Percentiles rank a stretch among this genome's conserved stretches.
phyloP scores from a whole-genome alignment of 2,329 filamentous ascomycete genomes.

The Claviceps pazoutovae region DNA sequence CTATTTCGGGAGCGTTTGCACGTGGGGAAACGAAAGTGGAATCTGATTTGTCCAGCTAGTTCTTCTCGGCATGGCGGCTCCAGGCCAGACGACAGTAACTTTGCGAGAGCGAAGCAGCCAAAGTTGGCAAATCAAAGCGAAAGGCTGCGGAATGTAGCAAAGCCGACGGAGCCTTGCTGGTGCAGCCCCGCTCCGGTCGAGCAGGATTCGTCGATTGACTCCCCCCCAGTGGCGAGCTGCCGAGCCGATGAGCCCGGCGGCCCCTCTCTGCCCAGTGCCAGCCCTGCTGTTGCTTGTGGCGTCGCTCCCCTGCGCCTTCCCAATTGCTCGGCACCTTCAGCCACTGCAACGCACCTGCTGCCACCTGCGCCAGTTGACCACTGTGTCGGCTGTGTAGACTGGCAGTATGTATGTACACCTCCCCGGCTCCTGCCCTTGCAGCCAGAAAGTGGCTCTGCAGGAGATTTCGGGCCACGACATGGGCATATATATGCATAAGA shows the following conservation, averaged over 20 bases:
- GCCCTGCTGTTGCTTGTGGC: neutral
- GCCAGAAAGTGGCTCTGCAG: slow-evolving; percentile 5
- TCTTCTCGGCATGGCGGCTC: neutral
- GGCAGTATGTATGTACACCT: neutral
- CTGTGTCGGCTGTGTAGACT: too few species aligned
- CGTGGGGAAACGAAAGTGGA: neutral
- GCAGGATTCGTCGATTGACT: neutral
- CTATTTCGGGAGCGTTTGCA: neutral
- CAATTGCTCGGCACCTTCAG: slow-evolving; percentile 5
- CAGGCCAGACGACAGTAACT: neutral
- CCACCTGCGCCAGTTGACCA: neutral
- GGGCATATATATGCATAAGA: neutral
- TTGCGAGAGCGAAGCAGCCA: neutral
- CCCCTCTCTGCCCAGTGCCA: neutral
- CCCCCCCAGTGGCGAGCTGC: neutral
- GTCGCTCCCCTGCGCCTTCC: slow-evolving; percentile 1
- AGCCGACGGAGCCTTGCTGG: neutral
- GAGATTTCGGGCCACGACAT: slow-evolving; percentile 1
- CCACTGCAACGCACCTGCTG: neutral
- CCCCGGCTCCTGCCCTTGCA: slow-evolving; percentile 2
- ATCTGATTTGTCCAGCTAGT: neutral
- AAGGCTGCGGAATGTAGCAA: neutral
- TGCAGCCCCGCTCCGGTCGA: neutral
- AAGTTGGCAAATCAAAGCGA: neutral
- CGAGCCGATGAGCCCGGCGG: neutral